A percentile compares a stretch with the other conserved stretches of the same genome.
Evolutionary conservation across 164 flowering plant species (phyloP).

Genomic region (Kingdonia uniflora): DNA sequence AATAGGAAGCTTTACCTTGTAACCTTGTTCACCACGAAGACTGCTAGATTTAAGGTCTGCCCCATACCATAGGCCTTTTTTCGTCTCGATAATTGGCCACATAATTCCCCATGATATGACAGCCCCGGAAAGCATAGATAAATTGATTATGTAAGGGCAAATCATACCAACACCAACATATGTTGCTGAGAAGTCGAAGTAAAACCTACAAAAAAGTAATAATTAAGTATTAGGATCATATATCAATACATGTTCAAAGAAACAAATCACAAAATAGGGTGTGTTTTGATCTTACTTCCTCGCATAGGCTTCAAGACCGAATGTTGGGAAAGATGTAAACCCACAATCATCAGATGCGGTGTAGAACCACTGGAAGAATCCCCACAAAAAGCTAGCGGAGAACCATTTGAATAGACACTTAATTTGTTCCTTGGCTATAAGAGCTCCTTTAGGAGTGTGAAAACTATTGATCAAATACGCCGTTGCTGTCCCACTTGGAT

Average conservation of each 20-base stretch:
- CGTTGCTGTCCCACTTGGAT: constrained; percentile 69
- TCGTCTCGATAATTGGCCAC: too few species aligned
- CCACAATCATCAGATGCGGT: constrained; percentile 6
- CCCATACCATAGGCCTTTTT: not conserved
- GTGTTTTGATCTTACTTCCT: too few species aligned
- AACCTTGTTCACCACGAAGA: constrained; percentile 1
- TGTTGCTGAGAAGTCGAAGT: constrained; percentile 6
- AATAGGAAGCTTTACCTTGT: not conserved
- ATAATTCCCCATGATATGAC: too few species aligned
- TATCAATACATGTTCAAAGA: too few species aligned
- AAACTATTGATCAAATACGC: constrained; percentile 61
- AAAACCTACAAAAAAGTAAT: constrained; percentile 2
- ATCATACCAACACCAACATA: too few species aligned
- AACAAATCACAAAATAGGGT: too few species aligned
- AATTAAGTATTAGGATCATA: too few species aligned
- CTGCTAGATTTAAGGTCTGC: not conserved
- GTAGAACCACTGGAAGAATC: constrained; percentile 25
- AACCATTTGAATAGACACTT: constrained; percentile 9
- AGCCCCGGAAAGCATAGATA: too few species aligned
- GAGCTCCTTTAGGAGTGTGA: constrained; percentile 56
- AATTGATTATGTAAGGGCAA: too few species aligned
- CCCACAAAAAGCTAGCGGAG: constrained; percentile 23
- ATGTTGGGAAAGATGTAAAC: too few species aligned
- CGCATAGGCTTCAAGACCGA: too few species aligned
- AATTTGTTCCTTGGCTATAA: constrained; percentile 41